A percentile compares a stretch with the other conserved stretches of the same genome.
Evolutionary conservation across 192 early-diverging fungal genomes (phyloP).

Genomic region (Rhizoclosmatium sp.): DNA sequence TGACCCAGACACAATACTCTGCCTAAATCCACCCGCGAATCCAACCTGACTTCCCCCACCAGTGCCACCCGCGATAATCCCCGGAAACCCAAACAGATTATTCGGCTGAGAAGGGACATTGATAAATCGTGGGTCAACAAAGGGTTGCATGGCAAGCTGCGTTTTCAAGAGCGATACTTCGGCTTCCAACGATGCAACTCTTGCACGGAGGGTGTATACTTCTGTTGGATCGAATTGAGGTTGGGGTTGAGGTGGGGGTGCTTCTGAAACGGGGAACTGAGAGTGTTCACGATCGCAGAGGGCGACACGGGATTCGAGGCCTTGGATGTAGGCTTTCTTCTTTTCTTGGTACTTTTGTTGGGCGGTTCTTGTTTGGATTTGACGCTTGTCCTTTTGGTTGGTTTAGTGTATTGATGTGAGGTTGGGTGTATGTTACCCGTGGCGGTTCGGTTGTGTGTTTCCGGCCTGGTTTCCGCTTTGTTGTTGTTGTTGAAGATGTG

Average conservation of each 20-base stretch:
- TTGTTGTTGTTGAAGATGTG: not conserved
- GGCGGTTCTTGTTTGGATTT: not conserved
- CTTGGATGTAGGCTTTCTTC: not conserved
- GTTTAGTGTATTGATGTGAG: not conserved
- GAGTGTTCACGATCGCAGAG: not conserved
- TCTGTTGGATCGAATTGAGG: not conserved
- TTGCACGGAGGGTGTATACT: not conserved
- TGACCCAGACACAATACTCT: too few species aligned
- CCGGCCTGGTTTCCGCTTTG: not conserved
- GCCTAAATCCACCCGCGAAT: too few species aligned
- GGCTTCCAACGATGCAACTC: not conserved
- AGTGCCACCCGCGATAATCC: not conserved
- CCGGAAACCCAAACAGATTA: not conserved
- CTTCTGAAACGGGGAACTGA: not conserved
- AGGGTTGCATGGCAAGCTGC: not conserved
- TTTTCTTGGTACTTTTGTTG: not conserved
- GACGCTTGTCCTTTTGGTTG: not conserved
- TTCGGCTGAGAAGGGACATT: not conserved
- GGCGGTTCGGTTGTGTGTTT: not conserved
- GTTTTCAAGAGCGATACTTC: not conserved
- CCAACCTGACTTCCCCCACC: too few species aligned
- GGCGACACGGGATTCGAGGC: not conserved
- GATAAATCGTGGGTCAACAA: not conserved
- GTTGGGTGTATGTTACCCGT: not conserved
- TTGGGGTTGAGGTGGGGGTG: not conserved